Percentiles rank a stretch among this genome's conserved stretches.
Conservation (phyloP, 2,329 filamentous ascomycete species). For the Leptographium radiaticola region DNA sequence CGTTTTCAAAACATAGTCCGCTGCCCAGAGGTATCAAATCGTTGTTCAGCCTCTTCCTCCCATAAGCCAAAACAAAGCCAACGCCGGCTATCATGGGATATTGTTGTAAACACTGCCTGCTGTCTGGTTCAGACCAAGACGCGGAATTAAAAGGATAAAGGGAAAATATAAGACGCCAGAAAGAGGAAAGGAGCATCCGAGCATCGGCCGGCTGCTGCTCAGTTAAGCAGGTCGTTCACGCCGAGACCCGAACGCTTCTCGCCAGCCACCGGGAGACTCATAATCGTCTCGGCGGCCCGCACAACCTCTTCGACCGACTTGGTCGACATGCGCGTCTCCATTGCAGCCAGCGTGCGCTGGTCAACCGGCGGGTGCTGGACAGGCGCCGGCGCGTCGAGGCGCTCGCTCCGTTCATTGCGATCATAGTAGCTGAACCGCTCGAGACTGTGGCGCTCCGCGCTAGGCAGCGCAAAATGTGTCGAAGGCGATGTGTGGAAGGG, state of each 20-base stretch:
- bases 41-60: background rate
- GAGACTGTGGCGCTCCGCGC: background rate
- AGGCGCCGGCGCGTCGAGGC: too few species aligned
- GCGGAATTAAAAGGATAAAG: background rate
- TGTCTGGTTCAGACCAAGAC: background rate
- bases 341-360: too few species aligned
- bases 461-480: background rate
- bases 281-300: background rate
- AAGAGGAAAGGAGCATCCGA: background rate
- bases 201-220: background rate
- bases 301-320: background rate
- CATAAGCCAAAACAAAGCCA: background rate
- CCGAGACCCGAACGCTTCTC: background rate
- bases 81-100: background rate
- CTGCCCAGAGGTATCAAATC: background rate
- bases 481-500: too few species aligned
- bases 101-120: background rate
- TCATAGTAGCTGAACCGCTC: too few species aligned
- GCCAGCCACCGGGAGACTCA: background rate
- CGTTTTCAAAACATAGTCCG: background rate
- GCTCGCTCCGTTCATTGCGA: too few species aligned
- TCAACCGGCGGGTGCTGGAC: too few species aligned
- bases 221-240: slow-evolving; percentile 1
- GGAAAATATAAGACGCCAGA: background rate
- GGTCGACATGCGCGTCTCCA: too few species aligned